phyloP scores from a whole-genome alignment of 2,329 filamentous ascomycete species.

The Fusarium siculi region DNA sequence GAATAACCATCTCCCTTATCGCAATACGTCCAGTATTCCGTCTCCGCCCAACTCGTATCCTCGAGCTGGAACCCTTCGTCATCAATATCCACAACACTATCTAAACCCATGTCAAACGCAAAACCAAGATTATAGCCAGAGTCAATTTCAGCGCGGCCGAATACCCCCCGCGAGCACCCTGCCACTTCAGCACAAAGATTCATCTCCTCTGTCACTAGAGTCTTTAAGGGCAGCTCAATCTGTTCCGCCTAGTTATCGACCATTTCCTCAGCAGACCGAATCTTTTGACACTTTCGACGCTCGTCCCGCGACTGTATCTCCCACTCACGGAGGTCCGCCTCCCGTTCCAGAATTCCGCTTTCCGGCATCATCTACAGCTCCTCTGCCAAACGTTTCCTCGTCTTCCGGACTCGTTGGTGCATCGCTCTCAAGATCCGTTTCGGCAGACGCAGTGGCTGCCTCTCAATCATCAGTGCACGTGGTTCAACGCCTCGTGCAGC shows the following conservation, averaged over 20 bases:
- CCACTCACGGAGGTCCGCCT: constrained; percentile 29
- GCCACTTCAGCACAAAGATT: constrained; percentile 25
- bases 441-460: constrained; percentile 46
- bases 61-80: constrained; percentile 33
- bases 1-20: constrained; percentile 30
- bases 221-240: constrained; percentile 40
- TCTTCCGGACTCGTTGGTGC: constrained; percentile 34
- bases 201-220: constrained; percentile 40
- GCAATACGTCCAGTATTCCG: constrained; percentile 22
- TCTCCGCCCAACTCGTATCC: constrained; percentile 36
- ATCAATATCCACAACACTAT: constrained; percentile 40
- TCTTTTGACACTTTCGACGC: constrained; percentile 21
- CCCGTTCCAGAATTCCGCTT: constrained; percentile 21
- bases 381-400: constrained; percentile 36
- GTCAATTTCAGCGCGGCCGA: constrained; percentile 30
- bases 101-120: constrained; percentile 28
- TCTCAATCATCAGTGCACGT: constrained; percentile 49
- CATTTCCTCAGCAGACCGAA: constrained; percentile 30
- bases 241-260: constrained; percentile 21
- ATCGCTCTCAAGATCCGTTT: constrained; percentile 45
- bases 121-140: constrained; percentile 30
- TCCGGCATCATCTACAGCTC: constrained; percentile 37
- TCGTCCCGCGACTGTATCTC: constrained; percentile 30
- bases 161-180: constrained; percentile 42
- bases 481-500: constrained; percentile 55